phyloP scores from a whole-genome alignment of 805 yeast genomes.

The Kazachstania viticola region DNA sequence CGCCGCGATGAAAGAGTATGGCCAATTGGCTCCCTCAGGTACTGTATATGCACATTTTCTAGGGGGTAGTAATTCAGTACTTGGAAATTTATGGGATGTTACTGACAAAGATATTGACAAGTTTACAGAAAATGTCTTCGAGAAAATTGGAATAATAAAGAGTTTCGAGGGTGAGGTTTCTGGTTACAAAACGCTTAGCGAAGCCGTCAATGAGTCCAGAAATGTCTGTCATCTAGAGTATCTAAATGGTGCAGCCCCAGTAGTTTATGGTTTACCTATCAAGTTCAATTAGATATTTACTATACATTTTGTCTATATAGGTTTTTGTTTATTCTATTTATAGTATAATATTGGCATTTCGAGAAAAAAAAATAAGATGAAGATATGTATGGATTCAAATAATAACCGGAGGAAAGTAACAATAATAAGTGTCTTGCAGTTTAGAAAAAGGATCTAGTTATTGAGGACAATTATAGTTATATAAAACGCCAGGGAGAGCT shows the following conservation, averaged over 20 bases:
- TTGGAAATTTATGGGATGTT: constrained; percentile 92
- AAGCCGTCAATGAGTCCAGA: constrained; percentile 54
- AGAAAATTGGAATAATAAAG: constrained; percentile 50
- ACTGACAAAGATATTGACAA: constrained; percentile 91
- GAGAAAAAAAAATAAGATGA: no score
- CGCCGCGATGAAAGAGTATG: constrained; percentile 48
- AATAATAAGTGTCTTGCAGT: neutral
- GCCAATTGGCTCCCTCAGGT: constrained; percentile 61
- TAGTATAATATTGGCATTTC: no score
- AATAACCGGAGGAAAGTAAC: neutral
- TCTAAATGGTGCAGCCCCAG: constrained; percentile 88
- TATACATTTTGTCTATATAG: no score
- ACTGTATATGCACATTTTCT: constrained; percentile 63
- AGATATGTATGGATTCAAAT: no score
- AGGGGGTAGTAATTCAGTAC: constrained; percentile 72
- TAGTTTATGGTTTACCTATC: constrained; percentile 75
- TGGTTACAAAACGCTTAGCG: constrained; percentile 29
- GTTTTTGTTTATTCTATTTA: no score
- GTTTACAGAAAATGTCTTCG: constrained; percentile 52
- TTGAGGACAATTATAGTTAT: no score
- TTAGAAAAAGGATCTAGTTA: no score
- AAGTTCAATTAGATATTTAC: constrained; percentile 1
- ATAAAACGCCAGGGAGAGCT: no score
- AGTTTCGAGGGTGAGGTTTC: constrained; percentile 12
- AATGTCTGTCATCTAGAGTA: constrained; percentile 55